Evolutionary conservation across 2,329 filamentous ascomycete genomes (phyloP).

Genomic region (Cercospora sojina): DNA sequence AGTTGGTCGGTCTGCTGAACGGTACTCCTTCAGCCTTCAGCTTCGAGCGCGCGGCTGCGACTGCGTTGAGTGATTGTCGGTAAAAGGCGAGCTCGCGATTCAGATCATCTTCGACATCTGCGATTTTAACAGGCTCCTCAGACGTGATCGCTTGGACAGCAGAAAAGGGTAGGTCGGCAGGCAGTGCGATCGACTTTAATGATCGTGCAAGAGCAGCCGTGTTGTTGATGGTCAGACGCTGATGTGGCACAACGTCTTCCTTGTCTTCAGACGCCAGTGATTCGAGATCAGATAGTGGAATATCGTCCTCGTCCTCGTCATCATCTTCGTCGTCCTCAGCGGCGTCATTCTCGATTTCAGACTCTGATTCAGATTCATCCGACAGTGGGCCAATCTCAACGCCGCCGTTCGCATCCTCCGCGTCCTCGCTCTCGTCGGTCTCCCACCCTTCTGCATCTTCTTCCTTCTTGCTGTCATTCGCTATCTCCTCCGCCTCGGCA

Average conservation of each 20-base stretch:
- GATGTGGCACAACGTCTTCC: constrained; percentile 84
- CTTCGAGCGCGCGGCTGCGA: constrained; percentile 67
- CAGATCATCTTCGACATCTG: constrained; percentile 86
- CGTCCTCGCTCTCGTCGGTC: constrained; percentile 34
- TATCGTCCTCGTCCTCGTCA: constrained; percentile 65
- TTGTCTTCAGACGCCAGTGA: constrained; percentile 75
- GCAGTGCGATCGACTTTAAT: constrained; percentile 74
- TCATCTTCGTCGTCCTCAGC: constrained; percentile 44
- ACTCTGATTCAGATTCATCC: constrained; percentile 41
- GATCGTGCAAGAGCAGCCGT: constrained; percentile 78
- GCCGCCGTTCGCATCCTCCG: constrained; percentile 44
- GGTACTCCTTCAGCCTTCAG: constrained; percentile 79
- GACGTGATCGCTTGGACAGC: constrained; percentile 77
- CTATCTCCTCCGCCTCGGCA: constrained; percentile 23
- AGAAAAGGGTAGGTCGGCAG: constrained; percentile 72
- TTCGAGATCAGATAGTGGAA: constrained; percentile 83
- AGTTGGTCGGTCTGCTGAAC: constrained; percentile 88
- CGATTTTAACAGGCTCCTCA: constrained; percentile 66
- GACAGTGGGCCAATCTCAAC: constrained; percentile 36
- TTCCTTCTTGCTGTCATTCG: constrained; percentile 37
- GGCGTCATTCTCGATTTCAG: constrained; percentile 36
- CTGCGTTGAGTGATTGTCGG: constrained; percentile 80
- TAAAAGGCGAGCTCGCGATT: constrained; percentile 92
- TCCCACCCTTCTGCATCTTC: constrained; percentile 36
- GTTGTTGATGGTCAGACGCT: constrained; percentile 97